Base-by-base conservation (phyloP, 2,329 filamentous ascomycete genomes). In the Pseudocercospora ulei region DNA sequence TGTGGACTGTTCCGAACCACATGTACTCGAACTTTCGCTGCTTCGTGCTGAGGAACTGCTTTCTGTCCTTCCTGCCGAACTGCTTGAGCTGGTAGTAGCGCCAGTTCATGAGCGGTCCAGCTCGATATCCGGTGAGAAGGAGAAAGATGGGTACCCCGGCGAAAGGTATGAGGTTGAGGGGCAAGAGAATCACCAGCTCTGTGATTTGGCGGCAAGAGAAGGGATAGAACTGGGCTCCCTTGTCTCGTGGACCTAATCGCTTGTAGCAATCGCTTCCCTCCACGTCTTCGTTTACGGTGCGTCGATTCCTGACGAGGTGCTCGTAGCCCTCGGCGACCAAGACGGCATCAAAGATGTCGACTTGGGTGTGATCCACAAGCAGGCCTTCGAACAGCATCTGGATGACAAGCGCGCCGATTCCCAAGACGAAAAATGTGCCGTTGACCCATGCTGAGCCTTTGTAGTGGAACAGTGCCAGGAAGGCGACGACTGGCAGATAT, bases 181-280 rank as follows among this genome's bases (percentile, higher is more conserved):
- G 70, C 14, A 72, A 54, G 22, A 71, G 55, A 7, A 71, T 44
- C 23, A 92, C 67, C 44, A 95, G 80, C 63, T 95, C 88, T 47
- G 83, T 58, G 41, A 94, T 90, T 61, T 95, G 88, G n/a, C 83
- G 75, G 38, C 94, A 66, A 39, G 83, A 93, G 69, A 92, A 95
- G 0, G 88, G 88, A 5, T 82, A 78, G 62, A 90, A 95, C 11
- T 84, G 71, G 0, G 85, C 82, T 1, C 76, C 70, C 13, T 67
- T 75, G 0, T 80, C 86, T 0, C 86, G 84, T 49, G 84, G 86
- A 17, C 87, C 88, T 0, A 96, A 75, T 62, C 80, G 79, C 57
- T 80, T 80, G 33, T 90, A 77, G 0, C 85, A 74, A 31, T 79
- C 75, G 1, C 76, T 76, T 44, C 87, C 78, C 16, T 80, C 74